phyloP scores from a whole-genome alignment of 371 early-diverging fungal species.

The Apophysomyces elegans region DNA sequence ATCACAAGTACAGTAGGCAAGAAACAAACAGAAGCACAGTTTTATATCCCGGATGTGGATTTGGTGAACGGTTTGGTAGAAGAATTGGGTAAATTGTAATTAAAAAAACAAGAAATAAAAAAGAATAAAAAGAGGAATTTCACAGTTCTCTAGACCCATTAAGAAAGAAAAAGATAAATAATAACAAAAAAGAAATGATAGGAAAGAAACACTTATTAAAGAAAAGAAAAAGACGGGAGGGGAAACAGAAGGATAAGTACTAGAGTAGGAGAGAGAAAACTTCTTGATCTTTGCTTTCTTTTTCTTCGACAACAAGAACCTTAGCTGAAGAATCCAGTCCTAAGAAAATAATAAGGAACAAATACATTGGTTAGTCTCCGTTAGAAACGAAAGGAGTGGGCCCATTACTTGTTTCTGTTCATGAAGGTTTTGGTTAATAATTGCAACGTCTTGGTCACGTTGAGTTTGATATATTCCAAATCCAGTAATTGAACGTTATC shows the following conservation, averaged over 20 bases:
- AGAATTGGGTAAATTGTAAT: slow-evolving; percentile 41
- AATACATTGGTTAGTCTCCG: neutral
- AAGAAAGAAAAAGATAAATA: neutral
- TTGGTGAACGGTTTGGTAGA: slow-evolving; percentile 67
- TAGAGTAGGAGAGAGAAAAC: neutral
- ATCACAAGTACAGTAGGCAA: slow-evolving; percentile 94
- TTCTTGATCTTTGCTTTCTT: too few species aligned
- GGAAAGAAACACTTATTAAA: slow-evolving; percentile 5
- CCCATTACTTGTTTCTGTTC: slow-evolving; percentile 50
- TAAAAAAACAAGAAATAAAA: neutral
- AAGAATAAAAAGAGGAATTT: slow-evolving; percentile 20
- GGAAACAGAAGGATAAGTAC: neutral
- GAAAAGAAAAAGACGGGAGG: neutral
- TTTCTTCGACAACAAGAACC: too few species aligned
- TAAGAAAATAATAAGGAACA: neutral
- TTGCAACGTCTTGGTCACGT: slow-evolving; percentile 45
- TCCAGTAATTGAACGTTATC: slow-evolving; percentile 83
- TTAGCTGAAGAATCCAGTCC: slow-evolving; percentile 5
- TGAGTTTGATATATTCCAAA: slow-evolving; percentile 93
- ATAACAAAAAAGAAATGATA: neutral
- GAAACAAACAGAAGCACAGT: slow-evolving; percentile 93
- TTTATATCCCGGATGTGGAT: slow-evolving; percentile 74
- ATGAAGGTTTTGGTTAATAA: slow-evolving; percentile 50
- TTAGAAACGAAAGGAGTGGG: neutral
- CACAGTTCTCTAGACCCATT: slow-evolving; percentile 7